Conservation (phyloP, 169 alveolate genomes). For the Cryptosporidium parvum region DNA sequence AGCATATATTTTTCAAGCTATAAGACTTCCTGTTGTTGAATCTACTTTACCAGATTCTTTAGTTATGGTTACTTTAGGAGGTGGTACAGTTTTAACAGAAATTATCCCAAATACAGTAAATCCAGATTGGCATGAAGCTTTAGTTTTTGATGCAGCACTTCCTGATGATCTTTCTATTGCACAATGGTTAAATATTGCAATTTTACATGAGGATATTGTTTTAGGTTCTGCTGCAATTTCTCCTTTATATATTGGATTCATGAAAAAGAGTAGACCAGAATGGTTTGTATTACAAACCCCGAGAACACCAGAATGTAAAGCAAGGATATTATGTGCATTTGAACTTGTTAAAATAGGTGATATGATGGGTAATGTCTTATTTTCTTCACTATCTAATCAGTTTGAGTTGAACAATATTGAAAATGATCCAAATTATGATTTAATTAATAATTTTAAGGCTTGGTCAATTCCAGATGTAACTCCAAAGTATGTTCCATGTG, state of each 20-base stretch:
- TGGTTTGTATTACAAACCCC: slow-evolving; percentile 73
- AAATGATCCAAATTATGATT: slow-evolving; percentile 1
- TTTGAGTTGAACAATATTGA: neutral
- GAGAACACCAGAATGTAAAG: slow-evolving; percentile 69
- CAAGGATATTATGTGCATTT: slow-evolving; percentile 67
- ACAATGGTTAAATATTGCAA: slow-evolving; percentile 71
- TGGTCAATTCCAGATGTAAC: slow-evolving; percentile 70
- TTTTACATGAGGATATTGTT: slow-evolving; percentile 71
- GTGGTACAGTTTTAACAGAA: slow-evolving; percentile 74
- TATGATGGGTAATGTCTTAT: slow-evolving; percentile 11
- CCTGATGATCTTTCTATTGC: slow-evolving; percentile 77
- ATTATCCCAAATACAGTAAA: slow-evolving; percentile 70
- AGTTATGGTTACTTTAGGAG: slow-evolving; percentile 73
- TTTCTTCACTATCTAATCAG: slow-evolving; percentile 28
- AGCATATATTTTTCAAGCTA: slow-evolving; percentile 74
- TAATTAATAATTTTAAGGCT: slow-evolving; percentile 20
- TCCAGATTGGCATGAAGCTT: slow-evolving; percentile 76
- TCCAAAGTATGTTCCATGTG: slow-evolving; percentile 74
- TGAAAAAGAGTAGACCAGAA: slow-evolving; percentile 73
- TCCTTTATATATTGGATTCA: slow-evolving; percentile 73
- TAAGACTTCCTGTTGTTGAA: slow-evolving; percentile 72
- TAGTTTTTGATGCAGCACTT: slow-evolving; percentile 74
- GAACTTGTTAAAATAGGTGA: slow-evolving; percentile 68
- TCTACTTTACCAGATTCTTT: slow-evolving; percentile 67
- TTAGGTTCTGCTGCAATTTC: slow-evolving; percentile 72